Percentiles rank a stretch among this genome's conserved stretches.
Evolutionary conservation across 345 rosid species (phyloP).

Genomic region (Laguncularia racemosa): DNA sequence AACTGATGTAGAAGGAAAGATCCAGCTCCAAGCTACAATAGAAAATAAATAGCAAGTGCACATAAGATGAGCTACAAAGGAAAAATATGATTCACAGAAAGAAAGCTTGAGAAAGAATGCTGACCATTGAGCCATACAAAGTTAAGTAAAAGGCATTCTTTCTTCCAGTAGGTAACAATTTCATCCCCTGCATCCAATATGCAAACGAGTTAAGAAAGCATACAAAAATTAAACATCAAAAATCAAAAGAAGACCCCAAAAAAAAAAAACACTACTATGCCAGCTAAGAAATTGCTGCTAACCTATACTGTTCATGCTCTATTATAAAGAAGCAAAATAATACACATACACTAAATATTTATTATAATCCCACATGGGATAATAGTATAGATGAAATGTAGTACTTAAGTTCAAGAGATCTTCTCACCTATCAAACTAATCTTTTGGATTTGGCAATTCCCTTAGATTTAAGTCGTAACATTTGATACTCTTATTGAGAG

Average conservation of each 20-base stretch:
- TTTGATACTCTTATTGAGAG: no score
- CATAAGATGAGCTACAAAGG: not conserved
- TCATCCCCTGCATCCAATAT: slow-evolving; percentile 53
- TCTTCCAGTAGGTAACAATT: slow-evolving; percentile 65
- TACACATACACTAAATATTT: no score
- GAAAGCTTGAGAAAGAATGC: slow-evolving; percentile 15
- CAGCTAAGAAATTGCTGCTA: no score
- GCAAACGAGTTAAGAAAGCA: not conserved
- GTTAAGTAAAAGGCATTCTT: slow-evolving; percentile 58
- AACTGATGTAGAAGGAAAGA: slow-evolving; percentile 76
- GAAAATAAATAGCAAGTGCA: slow-evolving; percentile 13
- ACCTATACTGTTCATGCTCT: no score
- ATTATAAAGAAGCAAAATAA: no score
- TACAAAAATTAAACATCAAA: not conserved
- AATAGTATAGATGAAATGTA: no score
- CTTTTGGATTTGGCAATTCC: no score
- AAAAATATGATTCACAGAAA: not conserved
- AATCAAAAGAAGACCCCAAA: not conserved
- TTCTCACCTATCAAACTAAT: no score
- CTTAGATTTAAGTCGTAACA: no score
- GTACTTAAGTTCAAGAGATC: no score
- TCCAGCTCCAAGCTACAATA: slow-evolving; percentile 74
- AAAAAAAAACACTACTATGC: no score
- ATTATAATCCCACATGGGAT: no score
- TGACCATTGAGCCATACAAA: slow-evolving; percentile 61